A percentile compares a stretch with the other conserved stretches of the same genome.
These are phyloP conservation scores for Laetiporus sulphureus DNA, from an alignment of 1,284 basidiomycete genomes.

Conservation along the genomic window DNA sequence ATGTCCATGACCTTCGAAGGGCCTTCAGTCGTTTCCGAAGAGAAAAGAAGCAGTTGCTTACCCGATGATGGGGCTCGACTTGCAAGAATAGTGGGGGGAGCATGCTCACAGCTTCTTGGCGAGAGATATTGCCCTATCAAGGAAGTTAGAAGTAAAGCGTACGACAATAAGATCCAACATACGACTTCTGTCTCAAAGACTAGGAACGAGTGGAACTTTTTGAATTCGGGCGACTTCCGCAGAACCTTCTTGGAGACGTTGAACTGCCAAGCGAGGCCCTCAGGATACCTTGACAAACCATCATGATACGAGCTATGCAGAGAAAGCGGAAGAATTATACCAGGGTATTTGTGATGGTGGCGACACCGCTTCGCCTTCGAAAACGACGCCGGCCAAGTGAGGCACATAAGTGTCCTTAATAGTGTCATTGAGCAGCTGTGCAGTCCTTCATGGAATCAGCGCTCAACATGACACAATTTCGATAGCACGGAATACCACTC, in stretches of 20 bases:
- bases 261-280: constrained; percentile 92
- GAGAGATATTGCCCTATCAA: constrained; percentile 84
- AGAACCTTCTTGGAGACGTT: constrained; percentile 88
- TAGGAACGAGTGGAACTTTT: constrained; percentile 93
- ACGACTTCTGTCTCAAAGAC: constrained; percentile 98
- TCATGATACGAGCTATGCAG: too few relatives aligned
- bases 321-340: too few relatives aligned
- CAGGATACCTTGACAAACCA: constrained; percentile 76
- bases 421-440: constrained; percentile 63
- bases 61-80: constrained; percentile 87
- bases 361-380: constrained; percentile 71
- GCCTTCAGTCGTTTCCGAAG: constrained; percentile 1
- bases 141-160: neutral
- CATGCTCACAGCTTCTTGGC: constrained; percentile 99
- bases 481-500: too few relatives aligned
- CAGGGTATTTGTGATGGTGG: constrained; percentile 87
- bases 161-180: constrained; percentile 22
- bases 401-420: constrained; percentile 80
- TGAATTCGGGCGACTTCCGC: constrained; percentile 90
- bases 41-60: constrained; percentile 26
- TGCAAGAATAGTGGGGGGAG: constrained; percentile 93
- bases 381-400: constrained; percentile 63
- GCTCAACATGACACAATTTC: too few relatives aligned
- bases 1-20: constrained; percentile 80
- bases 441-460: too few relatives aligned